Evolutionary conservation across 306 rosid species (phyloP).

Genomic region (Corylus avellana): DNA sequence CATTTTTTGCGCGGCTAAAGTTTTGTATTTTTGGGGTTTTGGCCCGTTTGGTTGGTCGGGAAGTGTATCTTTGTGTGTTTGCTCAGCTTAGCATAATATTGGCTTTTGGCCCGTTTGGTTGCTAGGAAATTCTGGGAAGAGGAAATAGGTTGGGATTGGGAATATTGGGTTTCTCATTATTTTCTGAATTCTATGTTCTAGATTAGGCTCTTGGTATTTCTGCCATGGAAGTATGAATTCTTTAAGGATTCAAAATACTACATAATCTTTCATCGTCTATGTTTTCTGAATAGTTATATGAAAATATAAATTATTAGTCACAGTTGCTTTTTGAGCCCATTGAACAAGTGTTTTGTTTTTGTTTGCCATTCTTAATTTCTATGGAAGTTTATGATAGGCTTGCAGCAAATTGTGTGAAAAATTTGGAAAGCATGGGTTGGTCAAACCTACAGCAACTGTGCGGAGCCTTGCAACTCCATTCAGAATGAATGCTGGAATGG

Average conservation of each 20-base stretch:
- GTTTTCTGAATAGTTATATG: not conserved
- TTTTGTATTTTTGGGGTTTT: not conserved
- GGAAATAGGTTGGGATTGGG: not conserved
- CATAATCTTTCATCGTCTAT: not conserved
- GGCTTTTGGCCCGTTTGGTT: not conserved
- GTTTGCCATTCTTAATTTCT: conserved; percentile 3
- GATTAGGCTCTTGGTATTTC: not conserved
- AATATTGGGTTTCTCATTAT: not conserved
- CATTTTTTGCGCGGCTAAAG: not conserved
- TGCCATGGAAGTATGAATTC: not conserved
- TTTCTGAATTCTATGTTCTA: not conserved
- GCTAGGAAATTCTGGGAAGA: not conserved
- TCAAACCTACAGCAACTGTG: conserved; percentile 68
- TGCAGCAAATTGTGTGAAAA: conserved; percentile 75
- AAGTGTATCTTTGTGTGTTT: not conserved
- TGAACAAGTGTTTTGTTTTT: not conserved
- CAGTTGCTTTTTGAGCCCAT: not conserved
- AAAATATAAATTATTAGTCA: not conserved
- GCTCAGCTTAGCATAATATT: not conserved
- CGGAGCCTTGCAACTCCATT: conserved; percentile 87
- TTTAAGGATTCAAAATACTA: not conserved
- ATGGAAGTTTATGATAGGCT: conserved; percentile 47
- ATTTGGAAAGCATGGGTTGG: conserved; percentile 93
- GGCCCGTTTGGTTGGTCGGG: not conserved
- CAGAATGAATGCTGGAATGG: conserved; percentile 93